A percentile compares a stretch with the other conserved stretches of the same genome.
Conservation (phyloP, 805 yeast species). For the Phaffomyces opuntiae region DNA sequence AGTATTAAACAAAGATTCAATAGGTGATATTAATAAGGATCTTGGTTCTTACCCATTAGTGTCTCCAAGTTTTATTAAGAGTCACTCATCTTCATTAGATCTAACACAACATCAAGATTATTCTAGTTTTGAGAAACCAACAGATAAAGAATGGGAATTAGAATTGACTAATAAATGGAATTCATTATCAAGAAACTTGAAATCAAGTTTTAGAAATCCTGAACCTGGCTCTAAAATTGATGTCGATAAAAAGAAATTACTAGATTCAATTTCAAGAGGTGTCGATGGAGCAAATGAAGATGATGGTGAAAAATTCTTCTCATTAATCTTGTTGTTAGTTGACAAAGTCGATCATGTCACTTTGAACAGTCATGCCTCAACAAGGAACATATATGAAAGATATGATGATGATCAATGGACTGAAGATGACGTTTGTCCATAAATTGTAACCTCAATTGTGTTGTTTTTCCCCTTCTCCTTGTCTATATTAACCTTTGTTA, state of each 20-base stretch:
- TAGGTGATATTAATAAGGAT: conserved; percentile 8
- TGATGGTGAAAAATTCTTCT: conserved; percentile 54
- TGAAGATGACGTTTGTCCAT: conserved; percentile 77
- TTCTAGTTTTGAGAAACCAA: conserved; percentile 9
- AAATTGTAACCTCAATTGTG: not conserved
- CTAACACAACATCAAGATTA: conserved; percentile 6
- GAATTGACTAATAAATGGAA: conserved; percentile 65
- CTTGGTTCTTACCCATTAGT: conserved; percentile 24
- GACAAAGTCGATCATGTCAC: conserved; percentile 67
- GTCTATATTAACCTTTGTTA: not conserved
- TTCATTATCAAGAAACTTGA: conserved; percentile 47
- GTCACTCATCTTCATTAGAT: conserved; percentile 11
- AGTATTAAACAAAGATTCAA: conserved; percentile 27
- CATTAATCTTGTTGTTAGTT: conserved; percentile 60
- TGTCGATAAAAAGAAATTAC: conserved; percentile 42
- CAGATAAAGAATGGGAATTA: conserved; percentile 52
- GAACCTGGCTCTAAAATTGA: conserved; percentile 57
- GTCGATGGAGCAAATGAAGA: conserved; percentile 73
- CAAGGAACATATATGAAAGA: conserved; percentile 47
- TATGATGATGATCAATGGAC: conserved; percentile 59
- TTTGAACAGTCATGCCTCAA: conserved; percentile 44
- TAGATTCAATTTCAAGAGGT: conserved; percentile 72
- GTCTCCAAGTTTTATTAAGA: conserved; percentile 22
- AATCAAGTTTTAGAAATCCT: conserved; percentile 66
- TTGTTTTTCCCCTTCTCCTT: not conserved